Percentiles rank a stretch among this genome's conserved stretches.
These are phyloP conservation scores for Agaricus blazei DNA, from an alignment of 768 basidiomycete species.

Conservation along the genomic window DNA sequence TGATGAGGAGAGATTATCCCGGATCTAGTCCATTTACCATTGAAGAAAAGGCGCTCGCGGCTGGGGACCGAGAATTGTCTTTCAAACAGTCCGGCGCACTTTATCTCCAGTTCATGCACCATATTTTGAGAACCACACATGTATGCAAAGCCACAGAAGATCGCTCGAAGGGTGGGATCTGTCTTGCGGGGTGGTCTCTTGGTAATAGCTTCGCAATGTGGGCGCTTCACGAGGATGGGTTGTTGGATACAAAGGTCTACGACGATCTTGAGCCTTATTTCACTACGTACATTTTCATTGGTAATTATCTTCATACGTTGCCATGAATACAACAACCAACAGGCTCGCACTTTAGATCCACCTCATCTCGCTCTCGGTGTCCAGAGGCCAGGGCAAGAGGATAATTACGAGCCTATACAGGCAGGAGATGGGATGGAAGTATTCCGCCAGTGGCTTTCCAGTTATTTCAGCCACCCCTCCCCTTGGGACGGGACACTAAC, in stretches of 20 bases:
- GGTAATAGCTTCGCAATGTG: background rate
- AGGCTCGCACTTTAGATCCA: background rate
- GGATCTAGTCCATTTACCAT: conserved; percentile 1
- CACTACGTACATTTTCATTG: background rate
- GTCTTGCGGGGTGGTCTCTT: conserved; percentile 3
- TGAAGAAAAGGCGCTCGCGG: background rate
- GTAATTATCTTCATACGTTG: background rate
- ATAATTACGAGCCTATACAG: background rate
- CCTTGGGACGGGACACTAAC: background rate
- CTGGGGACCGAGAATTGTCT: background rate
- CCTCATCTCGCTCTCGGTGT: background rate
- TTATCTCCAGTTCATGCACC: background rate
- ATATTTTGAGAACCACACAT: background rate
- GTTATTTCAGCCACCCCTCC: background rate
- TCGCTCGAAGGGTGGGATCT: background rate
- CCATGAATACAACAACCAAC: background rate
- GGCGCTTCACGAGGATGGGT: background rate
- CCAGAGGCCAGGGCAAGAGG: background rate
- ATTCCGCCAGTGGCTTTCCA: background rate
- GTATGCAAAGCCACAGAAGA: background rate
- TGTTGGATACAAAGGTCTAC: background rate
- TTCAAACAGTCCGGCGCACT: background rate
- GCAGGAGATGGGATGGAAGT: background rate
- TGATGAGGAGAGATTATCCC: background rate
- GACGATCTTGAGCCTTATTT: background rate